Evolutionary conservation across 2,329 filamentous ascomycete genomes (phyloP), one percentile per base, ranked within the genome.

Genomic region (Fusarium siculi): DNA sequence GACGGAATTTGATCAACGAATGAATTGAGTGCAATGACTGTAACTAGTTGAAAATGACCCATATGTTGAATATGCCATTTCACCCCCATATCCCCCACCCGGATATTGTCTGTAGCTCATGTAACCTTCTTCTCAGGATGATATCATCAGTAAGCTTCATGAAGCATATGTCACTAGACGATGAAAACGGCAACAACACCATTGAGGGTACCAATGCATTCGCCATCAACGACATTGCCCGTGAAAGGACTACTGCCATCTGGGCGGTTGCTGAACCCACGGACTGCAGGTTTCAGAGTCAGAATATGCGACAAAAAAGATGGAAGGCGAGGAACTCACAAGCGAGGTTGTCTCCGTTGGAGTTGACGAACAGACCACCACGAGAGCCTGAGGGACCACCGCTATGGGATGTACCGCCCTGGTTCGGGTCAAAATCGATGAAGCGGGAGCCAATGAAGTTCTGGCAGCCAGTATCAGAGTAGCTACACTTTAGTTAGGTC

Each of bases 371-470:
- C 1, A 63, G 56, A 7, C 60, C 60, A 12, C 60, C 60, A n/a
- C 56, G 56, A 4, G 60, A 62, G 10, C 60, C 56, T 2, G 60
- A 10, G 5, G 60, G 60, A 0, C 60, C 60, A 42, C 60, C 60
- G 5, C 34, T 34, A 30, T 63, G 60, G 56, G 36, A 47, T 12
- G 60, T 63, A 7, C 60, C 60, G 10, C 60, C 60, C 10, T 62
- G 60, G 36, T 30, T 63, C 1, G 60, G 42, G 36, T 62, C 46
- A 25, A 40, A 63, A 7, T 63, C 60, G 12, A 63, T 62, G 56
- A 63, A 62, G 18, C 43, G 56, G 7, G 60, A 63, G 12, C 60
- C 60, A 12, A 63, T 62, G 12, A 62, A 63, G 16, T 62, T 62
- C 10, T 59, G 60, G n/a, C 60, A 63, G 1, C 60, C 60, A 23